phyloP scores from a whole-genome alignment of 352 stramenopile species.

The Phytophthora multivora region DNA sequence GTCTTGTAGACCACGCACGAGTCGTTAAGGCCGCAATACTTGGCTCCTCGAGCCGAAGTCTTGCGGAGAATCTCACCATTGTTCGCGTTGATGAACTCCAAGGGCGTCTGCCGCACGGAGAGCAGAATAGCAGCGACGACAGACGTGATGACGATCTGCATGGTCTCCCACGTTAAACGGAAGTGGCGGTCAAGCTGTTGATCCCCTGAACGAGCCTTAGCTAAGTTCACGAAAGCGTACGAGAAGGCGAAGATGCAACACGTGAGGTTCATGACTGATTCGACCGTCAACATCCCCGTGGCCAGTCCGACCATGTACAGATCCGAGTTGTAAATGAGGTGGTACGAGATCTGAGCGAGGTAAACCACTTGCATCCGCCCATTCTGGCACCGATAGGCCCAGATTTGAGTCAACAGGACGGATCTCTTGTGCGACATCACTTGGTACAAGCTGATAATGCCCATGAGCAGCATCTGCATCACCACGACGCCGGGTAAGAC shows the following conservation, averaged over 20 bases:
- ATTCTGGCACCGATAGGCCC: constrained; percentile 39
- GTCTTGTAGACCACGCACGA: constrained; percentile 36
- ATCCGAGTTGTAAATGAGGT: constrained; percentile 34
- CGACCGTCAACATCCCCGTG: constrained; percentile 31
- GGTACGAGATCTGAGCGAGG: constrained; percentile 35
- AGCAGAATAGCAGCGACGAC: constrained; percentile 14
- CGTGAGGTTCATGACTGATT: constrained; percentile 36
- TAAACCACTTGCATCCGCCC: constrained; percentile 37
- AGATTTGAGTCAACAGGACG: constrained; percentile 37
- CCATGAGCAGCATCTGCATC: constrained; percentile 35
- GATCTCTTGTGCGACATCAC: constrained; percentile 35
- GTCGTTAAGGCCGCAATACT: constrained; percentile 35
- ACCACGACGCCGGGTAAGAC: constrained; percentile 30
- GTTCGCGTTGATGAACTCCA: constrained; percentile 24
- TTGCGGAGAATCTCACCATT: constrained; percentile 37
- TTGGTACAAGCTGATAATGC: constrained; percentile 33
- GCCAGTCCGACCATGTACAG: constrained; percentile 32
- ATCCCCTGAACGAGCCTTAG: constrained; percentile 26
- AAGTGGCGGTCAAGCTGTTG: constrained; percentile 37
- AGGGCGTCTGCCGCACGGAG: constrained; percentile 7
- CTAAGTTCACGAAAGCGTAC: constrained; percentile 30
- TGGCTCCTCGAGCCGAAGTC: constrained; percentile 14
- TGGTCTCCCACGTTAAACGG: constrained; percentile 32
- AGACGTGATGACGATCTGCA: constrained; percentile 32
- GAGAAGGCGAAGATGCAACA: constrained; percentile 38